Conservation (phyloP, 2,329 filamentous ascomycete genomes). For the Botrytis elliptica region DNA sequence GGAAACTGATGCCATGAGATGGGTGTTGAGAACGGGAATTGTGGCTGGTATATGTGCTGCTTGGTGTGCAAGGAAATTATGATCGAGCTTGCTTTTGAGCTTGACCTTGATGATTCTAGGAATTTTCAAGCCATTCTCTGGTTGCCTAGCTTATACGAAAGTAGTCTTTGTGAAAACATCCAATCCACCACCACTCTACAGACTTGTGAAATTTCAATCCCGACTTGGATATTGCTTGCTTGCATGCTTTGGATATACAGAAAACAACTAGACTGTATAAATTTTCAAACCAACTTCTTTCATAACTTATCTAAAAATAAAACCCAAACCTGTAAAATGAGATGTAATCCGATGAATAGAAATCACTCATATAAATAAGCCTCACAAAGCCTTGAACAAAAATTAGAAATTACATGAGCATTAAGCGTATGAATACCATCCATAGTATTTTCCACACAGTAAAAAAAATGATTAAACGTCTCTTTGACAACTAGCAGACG, state of each 20-base stretch:
- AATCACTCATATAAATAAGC: background rate
- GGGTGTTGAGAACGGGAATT: slow-evolving; percentile 1
- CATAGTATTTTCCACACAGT: background rate
- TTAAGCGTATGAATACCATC: background rate
- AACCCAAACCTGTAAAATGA: fast-evolving
- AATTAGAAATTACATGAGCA: background rate
- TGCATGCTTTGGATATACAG: background rate
- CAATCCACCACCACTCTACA: background rate
- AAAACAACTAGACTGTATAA: background rate
- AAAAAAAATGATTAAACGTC: background rate
- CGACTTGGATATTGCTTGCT: background rate
- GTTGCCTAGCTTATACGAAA: background rate
- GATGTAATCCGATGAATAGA: background rate
- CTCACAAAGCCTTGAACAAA: background rate
- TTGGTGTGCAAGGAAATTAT: slow-evolving; percentile 1
- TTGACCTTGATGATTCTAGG: background rate
- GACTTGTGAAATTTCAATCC: background rate
- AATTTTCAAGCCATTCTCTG: background rate
- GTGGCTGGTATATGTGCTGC: background rate
- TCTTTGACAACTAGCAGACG: background rate
- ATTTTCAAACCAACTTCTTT: background rate
- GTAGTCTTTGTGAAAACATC: background rate
- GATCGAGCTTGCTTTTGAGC: background rate
- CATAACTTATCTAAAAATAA: background rate
- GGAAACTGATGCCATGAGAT: background rate